Percentiles rank a stretch among this genome's conserved stretches.
Evolutionary conservation across 768 basidiomycete species (phyloP).

Genomic region (Suillus hirtellus): DNA sequence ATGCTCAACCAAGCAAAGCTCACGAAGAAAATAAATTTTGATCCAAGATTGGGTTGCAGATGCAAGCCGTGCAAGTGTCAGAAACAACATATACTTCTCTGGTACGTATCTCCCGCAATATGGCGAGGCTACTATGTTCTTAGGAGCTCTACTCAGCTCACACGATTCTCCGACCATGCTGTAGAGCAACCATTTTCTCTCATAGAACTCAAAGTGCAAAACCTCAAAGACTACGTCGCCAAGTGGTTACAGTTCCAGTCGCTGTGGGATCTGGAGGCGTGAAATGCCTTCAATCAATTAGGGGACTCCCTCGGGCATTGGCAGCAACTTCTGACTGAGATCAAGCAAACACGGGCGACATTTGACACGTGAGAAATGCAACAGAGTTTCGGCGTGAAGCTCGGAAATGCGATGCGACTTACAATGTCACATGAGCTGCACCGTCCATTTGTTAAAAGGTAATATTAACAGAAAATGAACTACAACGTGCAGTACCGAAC

Average conservation of each 20-base stretch:
- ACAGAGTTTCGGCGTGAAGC: conserved; percentile 87
- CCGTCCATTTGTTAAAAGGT: too few relatives aligned
- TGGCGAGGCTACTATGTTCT: neutral
- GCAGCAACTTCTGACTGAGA: conserved; percentile 95
- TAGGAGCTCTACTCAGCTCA: conserved; percentile 52
- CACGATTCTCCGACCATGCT: conserved; percentile 68
- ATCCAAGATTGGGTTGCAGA: conserved; percentile 94
- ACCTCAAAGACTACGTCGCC: conserved; percentile 86
- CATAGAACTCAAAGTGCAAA: conserved; percentile 85
- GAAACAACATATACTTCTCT: conserved; percentile 85
- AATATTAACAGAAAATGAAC: too few relatives aligned
- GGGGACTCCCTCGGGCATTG: conserved; percentile 92
- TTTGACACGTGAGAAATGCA: conserved; percentile 97
- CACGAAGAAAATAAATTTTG: conserved; percentile 27
- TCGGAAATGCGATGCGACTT: conserved; percentile 78
- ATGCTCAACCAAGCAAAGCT: too few relatives aligned
- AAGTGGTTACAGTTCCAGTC: conserved; percentile 99
- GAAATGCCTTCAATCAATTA: conserved; percentile 93
- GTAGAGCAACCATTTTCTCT: conserved; percentile 81
- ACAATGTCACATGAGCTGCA: too few relatives aligned
- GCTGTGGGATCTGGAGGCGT: conserved; percentile 96
- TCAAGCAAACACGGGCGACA: conserved; percentile 93
- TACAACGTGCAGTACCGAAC: too few relatives aligned
- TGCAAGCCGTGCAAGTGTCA: conserved; percentile 63
- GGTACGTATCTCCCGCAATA: conserved; percentile 41